A percentile compares a stretch with the other conserved stretches of the same genome.
Evolutionary conservation across 805 yeast species (phyloP).

Genomic region (Torulaspora maleeae): DNA sequence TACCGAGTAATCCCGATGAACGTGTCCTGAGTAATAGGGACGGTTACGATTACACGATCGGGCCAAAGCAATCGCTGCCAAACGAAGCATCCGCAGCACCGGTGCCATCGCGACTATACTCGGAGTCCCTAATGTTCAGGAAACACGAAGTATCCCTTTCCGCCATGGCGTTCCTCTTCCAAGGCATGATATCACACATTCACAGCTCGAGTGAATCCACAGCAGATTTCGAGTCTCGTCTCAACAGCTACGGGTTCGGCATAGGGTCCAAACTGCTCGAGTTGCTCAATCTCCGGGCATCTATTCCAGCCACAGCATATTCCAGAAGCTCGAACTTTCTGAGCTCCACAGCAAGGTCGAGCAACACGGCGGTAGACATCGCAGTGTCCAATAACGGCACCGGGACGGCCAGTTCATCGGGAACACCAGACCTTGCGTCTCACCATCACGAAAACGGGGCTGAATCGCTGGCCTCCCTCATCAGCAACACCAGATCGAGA

Average conservation of each 20-base stretch:
- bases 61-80: slow-evolving; percentile 30
- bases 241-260: slow-evolving; percentile 69
- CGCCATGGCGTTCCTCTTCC: slow-evolving; percentile 63
- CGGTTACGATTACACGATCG: slow-evolving; percentile 32
- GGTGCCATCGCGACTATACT: slow-evolving; percentile 23
- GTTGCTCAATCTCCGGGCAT: slow-evolving; percentile 38
- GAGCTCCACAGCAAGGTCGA: slow-evolving; percentile 5
- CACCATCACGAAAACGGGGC: slow-evolving; percentile 10
- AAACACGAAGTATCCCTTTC: slow-evolving; percentile 56
- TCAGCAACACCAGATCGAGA: slow-evolving; percentile 39
- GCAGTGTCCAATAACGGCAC: slow-evolving; percentile 1
- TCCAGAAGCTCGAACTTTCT: slow-evolving; percentile 19
- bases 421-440: slow-evolving; percentile 3
- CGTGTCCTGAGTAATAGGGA: slow-evolving; percentile 10
- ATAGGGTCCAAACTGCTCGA: slow-evolving; percentile 72
- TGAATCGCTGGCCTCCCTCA: slow-evolving; percentile 24
- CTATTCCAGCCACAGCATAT: slow-evolving; percentile 22
- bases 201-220: slow-evolving; percentile 58
- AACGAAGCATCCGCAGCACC: slow-evolving; percentile 19
- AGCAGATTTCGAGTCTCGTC: slow-evolving; percentile 54
- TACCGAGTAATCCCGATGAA: slow-evolving; percentile 25
- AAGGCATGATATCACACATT: slow-evolving; percentile 64
- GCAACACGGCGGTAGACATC: neutral
- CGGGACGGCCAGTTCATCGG: slow-evolving; percentile 6
- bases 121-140: slow-evolving; percentile 23